A percentile compares a stretch with the other conserved stretches of the same genome.
Conservation (phyloP, 2,329 filamentous ascomycete species). For the Neodidymelliopsis sp. region DNA sequence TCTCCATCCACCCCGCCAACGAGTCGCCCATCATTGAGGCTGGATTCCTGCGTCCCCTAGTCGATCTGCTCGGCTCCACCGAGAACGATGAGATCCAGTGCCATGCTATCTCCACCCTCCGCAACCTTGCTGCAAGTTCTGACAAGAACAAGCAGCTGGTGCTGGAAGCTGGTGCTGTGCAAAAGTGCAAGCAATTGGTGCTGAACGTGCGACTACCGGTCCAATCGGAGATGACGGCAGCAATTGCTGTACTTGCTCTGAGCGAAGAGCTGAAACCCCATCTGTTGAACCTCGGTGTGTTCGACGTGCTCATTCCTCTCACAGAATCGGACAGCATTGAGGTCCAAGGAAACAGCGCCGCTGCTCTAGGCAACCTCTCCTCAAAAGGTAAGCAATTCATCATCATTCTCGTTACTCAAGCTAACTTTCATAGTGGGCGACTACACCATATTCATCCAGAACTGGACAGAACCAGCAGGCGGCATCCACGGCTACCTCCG, state of each 20-base stretch:
- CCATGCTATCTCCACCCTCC: slow-evolving; percentile 94
- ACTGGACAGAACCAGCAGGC: slow-evolving; percentile 91
- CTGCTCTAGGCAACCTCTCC: slow-evolving; percentile 91
- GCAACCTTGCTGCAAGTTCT: slow-evolving; percentile 94
- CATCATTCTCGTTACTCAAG: slow-evolving; percentile 13
- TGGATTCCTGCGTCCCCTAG: slow-evolving; percentile 90
- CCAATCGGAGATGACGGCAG: slow-evolving; percentile 99
- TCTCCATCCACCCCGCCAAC: slow-evolving; percentile 96
- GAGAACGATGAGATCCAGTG: slow-evolving; percentile 99
- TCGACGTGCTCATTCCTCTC: slow-evolving; percentile 93
- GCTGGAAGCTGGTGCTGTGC: slow-evolving; percentile 91
- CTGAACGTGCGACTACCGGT: slow-evolving; percentile 92
- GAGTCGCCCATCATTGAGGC: slow-evolving; percentile 99
- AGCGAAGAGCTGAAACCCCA: slow-evolving; percentile 96
- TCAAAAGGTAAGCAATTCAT: slow-evolving; percentile 77
- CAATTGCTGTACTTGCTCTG: slow-evolving; percentile 92
- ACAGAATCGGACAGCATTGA: slow-evolving; percentile 97
- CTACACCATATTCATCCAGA: slow-evolving; percentile 93
- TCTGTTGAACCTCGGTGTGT: slow-evolving; percentile 88
- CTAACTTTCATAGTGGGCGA: slow-evolving; percentile 75
- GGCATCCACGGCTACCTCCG: slow-evolving; percentile 95
- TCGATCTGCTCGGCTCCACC: slow-evolving; percentile 91
- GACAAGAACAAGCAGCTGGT: slow-evolving; percentile 99
- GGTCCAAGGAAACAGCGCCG: slow-evolving; percentile 97
- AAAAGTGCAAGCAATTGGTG: slow-evolving; percentile 98